Conservation (phyloP, 306 rosid species). For the Quercus alba region DNA sequence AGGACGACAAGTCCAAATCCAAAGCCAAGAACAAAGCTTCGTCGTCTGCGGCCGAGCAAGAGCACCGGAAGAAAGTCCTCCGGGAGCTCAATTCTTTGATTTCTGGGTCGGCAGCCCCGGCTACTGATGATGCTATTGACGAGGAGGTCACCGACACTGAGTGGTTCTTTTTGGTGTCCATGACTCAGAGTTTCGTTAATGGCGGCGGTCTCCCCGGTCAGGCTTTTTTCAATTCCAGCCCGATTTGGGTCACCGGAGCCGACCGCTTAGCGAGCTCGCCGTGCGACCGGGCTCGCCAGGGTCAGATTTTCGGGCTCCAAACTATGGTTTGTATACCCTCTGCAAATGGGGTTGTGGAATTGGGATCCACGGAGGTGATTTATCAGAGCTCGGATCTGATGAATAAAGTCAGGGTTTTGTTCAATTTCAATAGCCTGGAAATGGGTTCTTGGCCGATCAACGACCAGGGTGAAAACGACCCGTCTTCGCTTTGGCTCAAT, state of each 20-base stretch:
- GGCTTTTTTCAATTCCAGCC: slow-evolving; percentile 51
- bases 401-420: slow-evolving; percentile 65
- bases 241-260: slow-evolving; percentile 65
- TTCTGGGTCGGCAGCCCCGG: slow-evolving; percentile 52
- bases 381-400: slow-evolving; percentile 67
- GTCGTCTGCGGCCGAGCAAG: slow-evolving; percentile 60
- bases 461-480: slow-evolving; percentile 84
- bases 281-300: slow-evolving; percentile 81
- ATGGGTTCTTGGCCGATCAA: slow-evolving; percentile 60
- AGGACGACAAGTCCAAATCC: slow-evolving; percentile 50
- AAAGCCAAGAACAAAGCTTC: slow-evolving; percentile 23
- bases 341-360: slow-evolving; percentile 75
- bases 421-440: slow-evolving; percentile 67
- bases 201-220: slow-evolving; percentile 74
- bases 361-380: slow-evolving; percentile 79
- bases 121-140: slow-evolving; percentile 55
- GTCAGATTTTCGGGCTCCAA: slow-evolving; percentile 56
- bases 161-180: slow-evolving; percentile 91
- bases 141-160: slow-evolving; percentile 94
- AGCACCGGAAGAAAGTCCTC: slow-evolving; percentile 74
- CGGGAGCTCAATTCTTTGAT: slow-evolving; percentile 81
- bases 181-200: slow-evolving; percentile 79
- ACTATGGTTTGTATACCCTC: slow-evolving; percentile 77
- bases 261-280: slow-evolving; percentile 43
- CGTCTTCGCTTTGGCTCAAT: slow-evolving; percentile 73